Evolutionary conservation across 1,284 basidiomycete genomes (phyloP).

Genomic region (Apiotrichum sp.): DNA sequence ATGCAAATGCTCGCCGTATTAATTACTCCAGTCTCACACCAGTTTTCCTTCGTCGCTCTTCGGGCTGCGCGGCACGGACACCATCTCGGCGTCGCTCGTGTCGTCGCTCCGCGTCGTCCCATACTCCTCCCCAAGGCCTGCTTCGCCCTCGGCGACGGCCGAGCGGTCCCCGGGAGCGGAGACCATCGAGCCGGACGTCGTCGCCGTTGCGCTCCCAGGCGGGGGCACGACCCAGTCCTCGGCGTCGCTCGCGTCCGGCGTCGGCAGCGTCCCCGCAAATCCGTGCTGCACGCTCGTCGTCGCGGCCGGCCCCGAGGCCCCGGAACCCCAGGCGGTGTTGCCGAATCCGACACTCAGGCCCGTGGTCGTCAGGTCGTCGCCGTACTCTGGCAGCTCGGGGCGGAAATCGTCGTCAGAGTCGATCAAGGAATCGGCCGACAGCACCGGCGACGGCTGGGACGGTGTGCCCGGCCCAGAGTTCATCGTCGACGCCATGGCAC

Average conservation of each 20-base stretch:
- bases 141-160: conserved; percentile 1
- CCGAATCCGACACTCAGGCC: conserved; percentile 27
- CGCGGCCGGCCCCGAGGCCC: neutral
- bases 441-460: conserved; percentile 20
- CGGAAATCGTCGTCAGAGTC: neutral
- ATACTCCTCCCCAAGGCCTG: conserved; percentile 18
- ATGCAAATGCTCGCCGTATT: too few species aligned
- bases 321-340: conserved; percentile 30
- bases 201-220: neutral
- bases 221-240: neutral
- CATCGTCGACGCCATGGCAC: conserved; percentile 22
- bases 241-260: conserved; percentile 12
- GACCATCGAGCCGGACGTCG: neutral
- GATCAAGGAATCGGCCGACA: neutral
- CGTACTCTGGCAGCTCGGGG: conserved; percentile 5
- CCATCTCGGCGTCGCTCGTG: conserved; percentile 15
- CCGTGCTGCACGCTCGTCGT: neutral
- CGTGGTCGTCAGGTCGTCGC: neutral
- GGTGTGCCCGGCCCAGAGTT: conserved; percentile 17
- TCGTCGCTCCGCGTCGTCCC: conserved; percentile 7
- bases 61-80: conserved; percentile 10
- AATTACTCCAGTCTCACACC: neutral
- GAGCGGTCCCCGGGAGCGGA: neutral
- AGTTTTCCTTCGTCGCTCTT: neutral
- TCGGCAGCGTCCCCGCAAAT: conserved; percentile 2